phyloP scores from a whole-genome alignment of 768 basidiomycete genomes.

The Obba rivulosa region DNA sequence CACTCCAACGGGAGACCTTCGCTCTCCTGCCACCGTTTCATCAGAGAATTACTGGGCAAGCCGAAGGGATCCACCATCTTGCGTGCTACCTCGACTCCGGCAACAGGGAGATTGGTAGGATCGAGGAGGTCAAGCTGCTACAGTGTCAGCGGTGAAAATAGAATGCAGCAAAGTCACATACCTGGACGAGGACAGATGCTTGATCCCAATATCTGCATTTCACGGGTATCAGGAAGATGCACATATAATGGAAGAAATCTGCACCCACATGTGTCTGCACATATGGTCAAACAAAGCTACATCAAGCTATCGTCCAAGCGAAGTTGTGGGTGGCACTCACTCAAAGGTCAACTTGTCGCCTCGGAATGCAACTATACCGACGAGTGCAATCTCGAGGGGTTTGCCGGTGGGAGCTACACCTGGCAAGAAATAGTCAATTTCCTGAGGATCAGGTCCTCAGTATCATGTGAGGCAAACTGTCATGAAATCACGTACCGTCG shows the following conservation, averaged over 20 bases:
- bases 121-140: constrained; percentile 31
- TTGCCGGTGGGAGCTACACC: constrained; percentile 31
- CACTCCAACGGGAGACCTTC: constrained; percentile 28
- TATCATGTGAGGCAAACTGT: not conserved
- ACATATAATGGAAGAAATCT: not conserved
- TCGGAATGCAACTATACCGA: constrained; percentile 40
- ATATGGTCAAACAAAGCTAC: too few species aligned
- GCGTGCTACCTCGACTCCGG: constrained; percentile 33
- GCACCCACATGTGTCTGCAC: constrained; percentile 24
- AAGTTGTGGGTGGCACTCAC: constrained; percentile 22
- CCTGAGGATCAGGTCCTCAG: constrained; percentile 19
- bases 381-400: constrained; percentile 35
- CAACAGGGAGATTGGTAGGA: constrained; percentile 27
- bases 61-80: constrained; percentile 40
- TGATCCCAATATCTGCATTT: constrained; percentile 42
- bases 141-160: not conserved
- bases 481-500: constrained; percentile 21
- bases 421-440: constrained; percentile 35
- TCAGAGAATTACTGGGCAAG: constrained; percentile 32
- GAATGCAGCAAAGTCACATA: constrained; percentile 7
- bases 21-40: constrained; percentile 32
- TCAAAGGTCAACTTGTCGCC: constrained; percentile 48
- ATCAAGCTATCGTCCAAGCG: not conserved
- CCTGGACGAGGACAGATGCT: constrained; percentile 40
- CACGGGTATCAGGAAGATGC: not conserved